A percentile compares a stretch with the other conserved stretches of the same genome.
Evolutionary conservation across 257 asterid species (phyloP).

Genomic region (Linaria vulgaris): DNA sequence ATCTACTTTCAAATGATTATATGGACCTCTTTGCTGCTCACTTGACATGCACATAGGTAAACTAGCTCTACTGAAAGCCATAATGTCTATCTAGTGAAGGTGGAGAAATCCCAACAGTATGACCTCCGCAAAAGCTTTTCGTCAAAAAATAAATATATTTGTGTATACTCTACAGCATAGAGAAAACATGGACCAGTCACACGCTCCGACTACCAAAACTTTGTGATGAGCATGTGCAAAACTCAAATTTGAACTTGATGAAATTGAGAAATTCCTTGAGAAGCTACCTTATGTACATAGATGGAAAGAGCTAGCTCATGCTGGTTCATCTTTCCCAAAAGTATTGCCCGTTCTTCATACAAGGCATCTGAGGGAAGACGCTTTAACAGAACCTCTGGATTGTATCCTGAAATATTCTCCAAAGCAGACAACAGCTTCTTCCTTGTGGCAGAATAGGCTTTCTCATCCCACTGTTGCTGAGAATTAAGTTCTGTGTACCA

Average conservation of each 20-base stretch:
- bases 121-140: not conserved
- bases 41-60: slow-evolving; percentile 11
- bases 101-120: slow-evolving; percentile 20
- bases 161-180: not conserved
- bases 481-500: slow-evolving; percentile 72
- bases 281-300: slow-evolving; percentile 83
- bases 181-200: not conserved
- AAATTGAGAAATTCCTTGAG: slow-evolving; percentile 10
- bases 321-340: slow-evolving; percentile 92
- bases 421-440: slow-evolving; percentile 84
- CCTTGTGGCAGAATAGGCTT: slow-evolving; percentile 75
- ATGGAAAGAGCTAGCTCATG: slow-evolving; percentile 94
- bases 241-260: slow-evolving; percentile 14
- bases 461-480: slow-evolving; percentile 90
- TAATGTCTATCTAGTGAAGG: slow-evolving; percentile 2
- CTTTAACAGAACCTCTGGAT: slow-evolving; percentile 70
- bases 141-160: slow-evolving; percentile 1
- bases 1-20: not conserved
- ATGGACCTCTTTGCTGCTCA: not conserved
- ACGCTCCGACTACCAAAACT: slow-evolving; percentile 15
- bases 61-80: not conserved
- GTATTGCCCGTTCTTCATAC: slow-evolving; percentile 89
- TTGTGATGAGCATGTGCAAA: slow-evolving; percentile 17
- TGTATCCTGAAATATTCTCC: slow-evolving; percentile 84
- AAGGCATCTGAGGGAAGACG: slow-evolving; percentile 88